Evolutionary conservation across 495 filamentous ascomycete genomes (phyloP).

Genomic region (Podospora bellae-mahoneyi): DNA sequence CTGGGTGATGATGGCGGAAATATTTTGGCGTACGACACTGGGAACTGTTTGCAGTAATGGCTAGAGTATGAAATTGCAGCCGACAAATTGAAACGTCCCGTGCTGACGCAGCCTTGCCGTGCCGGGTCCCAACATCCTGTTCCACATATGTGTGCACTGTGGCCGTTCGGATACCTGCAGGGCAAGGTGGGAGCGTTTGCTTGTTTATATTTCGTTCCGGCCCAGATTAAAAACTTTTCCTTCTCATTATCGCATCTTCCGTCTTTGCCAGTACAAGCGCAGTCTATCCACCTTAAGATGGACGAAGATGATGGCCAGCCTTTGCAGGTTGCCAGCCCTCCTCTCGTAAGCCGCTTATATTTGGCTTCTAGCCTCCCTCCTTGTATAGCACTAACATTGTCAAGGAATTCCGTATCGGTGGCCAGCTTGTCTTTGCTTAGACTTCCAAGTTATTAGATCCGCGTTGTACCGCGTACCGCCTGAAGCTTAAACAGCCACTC

Average conservation of each 20-base stretch:
- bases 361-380: neutral
- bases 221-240: too few species aligned
- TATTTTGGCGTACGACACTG: slow-evolving; percentile 8
- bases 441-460: neutral
- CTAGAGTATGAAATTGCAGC: too few species aligned
- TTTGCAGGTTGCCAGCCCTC: neutral
- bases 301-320: slow-evolving; percentile 6
- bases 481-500: slow-evolving; percentile 9
- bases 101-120: too few species aligned
- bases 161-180: too few species aligned
- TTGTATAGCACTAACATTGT: slow-evolving; percentile 2
- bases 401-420: slow-evolving; percentile 12
- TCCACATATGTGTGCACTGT: too few species aligned
- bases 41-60: slow-evolving; percentile 11
- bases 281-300: slow-evolving; percentile 3
- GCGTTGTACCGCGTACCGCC: slow-evolving; percentile 8
- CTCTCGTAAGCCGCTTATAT: slow-evolving; percentile 7
- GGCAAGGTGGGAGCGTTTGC: too few species aligned
- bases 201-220: too few species aligned
- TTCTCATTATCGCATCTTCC: too few species aligned
- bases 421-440: slow-evolving; percentile 7
- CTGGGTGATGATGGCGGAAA: slow-evolving; percentile 5
- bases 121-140: too few species aligned
- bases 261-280: too few species aligned
- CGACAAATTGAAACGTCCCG: too few species aligned